These are phyloP conservation scores for Triadica sebifera DNA, from an alignment of 345 rosid species.

Conservation along the genomic window DNA sequence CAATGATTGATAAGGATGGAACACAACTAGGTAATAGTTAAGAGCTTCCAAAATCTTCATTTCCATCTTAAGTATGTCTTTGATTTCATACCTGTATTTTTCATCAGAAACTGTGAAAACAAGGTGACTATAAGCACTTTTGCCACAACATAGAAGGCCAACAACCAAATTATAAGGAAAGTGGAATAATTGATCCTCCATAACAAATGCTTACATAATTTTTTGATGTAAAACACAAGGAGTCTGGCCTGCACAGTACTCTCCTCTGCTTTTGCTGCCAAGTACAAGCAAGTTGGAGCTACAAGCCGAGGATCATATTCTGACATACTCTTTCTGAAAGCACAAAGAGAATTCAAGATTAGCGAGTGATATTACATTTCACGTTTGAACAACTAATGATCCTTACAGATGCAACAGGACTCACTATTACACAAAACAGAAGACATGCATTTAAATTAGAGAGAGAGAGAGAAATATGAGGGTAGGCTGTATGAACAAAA, in stretches of 20 bases:
- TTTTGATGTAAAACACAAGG: constrained; percentile 66
- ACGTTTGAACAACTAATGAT: neutral
- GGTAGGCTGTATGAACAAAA: neutral
- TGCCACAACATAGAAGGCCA: constrained; percentile 13
- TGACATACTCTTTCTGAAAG: constrained; percentile 76
- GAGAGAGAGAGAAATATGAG: no score
- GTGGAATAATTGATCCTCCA: constrained; percentile 1
- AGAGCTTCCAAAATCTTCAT: constrained; percentile 96
- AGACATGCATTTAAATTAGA: neutral
- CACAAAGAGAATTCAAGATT: constrained; percentile 12
- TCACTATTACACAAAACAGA: no score
- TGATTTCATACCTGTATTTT: constrained; percentile 70
- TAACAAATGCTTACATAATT: constrained; percentile 51
- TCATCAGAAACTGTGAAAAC: constrained; percentile 70
- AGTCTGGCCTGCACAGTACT: constrained; percentile 86
- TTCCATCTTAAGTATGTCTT: constrained; percentile 96
- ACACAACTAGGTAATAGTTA: constrained; percentile 85
- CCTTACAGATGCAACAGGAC: neutral
- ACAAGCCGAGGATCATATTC: constrained; percentile 94
- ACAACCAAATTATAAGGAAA: constrained; percentile 4
- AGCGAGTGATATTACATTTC: constrained; percentile 12
- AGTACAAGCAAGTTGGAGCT: constrained; percentile 91
- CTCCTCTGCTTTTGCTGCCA: constrained; percentile 99
- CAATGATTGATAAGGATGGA: constrained; percentile 86
- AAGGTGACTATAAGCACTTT: constrained; percentile 21